Base-by-base conservation (phyloP, 192 early-diverging fungal genomes). In the Umbelopsis ramanniana region DNA sequence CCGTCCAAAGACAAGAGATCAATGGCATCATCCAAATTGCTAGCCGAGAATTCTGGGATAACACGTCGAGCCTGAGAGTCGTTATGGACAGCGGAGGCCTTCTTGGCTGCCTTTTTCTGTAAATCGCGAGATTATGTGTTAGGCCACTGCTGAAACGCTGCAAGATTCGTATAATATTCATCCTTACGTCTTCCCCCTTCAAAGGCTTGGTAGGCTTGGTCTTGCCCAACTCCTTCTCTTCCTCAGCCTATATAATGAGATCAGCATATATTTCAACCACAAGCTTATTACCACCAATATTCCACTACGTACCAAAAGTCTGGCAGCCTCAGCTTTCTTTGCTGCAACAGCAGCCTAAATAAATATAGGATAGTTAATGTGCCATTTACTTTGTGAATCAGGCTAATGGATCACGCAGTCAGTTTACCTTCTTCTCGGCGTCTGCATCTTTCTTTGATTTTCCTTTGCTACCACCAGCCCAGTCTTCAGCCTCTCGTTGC, bases 11-110 rank as follows among this genome's bases (percentile, higher is more conserved):
- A 68, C 70, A 98, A 74, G 4, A 96, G 86, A 69, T 93, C 89
- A 7, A 98, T 79, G 15, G 95, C 95, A 71, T 91, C 93, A 76
- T 98, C 95, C 74, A 98, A 87, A 66, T 92, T 93, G 26, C 84
- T 84, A 3, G 96, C 95, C 2, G 90, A 83, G 79, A 87, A 96
- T 66, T 89, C 84, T 24, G 91, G 90, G 26, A 93, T 82, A 60
- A 81, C 66, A 54, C 80, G 79, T 75, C 82, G 73, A 45, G 83
- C 78, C n/a, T 54, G 48, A 35, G 81, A 40, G 73, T 76, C 74
- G 38, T 74, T 67, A 26, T 86, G 87, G 23, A 78, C 73, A 52
- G 83, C 85, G 50, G 80, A 73, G 17, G 84, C 57, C 76, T 84
- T 90, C 76, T 88, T 85, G 47, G 78, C 73, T 7, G 88, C 89